A percentile compares a stretch with the other conserved stretches of the same genome.
phyloP scores from a whole-genome alignment of 2,329 filamentous ascomycete genomes.

The Tricladium varicosporioides region DNA sequence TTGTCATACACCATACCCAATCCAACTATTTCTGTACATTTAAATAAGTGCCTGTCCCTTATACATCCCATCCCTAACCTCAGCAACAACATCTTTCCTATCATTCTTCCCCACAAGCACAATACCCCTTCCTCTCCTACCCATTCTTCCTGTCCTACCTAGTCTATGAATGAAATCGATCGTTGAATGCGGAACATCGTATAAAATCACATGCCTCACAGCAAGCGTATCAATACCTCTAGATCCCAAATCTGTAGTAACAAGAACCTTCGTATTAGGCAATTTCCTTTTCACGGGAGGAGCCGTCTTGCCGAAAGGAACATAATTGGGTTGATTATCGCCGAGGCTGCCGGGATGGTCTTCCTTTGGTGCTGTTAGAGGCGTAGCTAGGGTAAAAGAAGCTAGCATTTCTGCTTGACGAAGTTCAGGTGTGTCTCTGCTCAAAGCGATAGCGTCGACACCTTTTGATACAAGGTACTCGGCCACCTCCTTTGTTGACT shows the following conservation, averaged over 20 bases:
- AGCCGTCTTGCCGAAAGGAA: conserved; percentile 28
- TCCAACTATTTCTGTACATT: neutral
- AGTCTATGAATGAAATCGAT: conserved; percentile 98
- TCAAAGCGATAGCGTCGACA: conserved; percentile 82
- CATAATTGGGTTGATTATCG: conserved; percentile 35
- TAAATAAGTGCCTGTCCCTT: conserved; percentile 75
- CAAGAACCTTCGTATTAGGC: conserved; percentile 82
- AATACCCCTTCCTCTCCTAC: conserved; percentile 81
- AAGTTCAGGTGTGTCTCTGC: conserved; percentile 77
- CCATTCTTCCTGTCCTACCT: conserved; percentile 90
- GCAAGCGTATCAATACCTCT: conserved; percentile 91
- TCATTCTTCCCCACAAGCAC: conserved; percentile 90
- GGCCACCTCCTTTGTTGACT: conserved; percentile 79
- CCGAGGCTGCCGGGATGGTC: conserved; percentile 40
- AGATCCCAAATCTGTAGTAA: conserved; percentile 90
- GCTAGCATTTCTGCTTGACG: conserved; percentile 75
- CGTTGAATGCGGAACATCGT: conserved; percentile 95
- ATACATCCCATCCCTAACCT: conserved; percentile 88
- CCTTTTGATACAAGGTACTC: conserved; percentile 79
- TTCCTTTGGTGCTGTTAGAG: conserved; percentile 35
- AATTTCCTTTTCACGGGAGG: conserved; percentile 41
- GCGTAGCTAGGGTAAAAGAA: conserved; percentile 60
- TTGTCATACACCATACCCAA: too few relatives aligned
- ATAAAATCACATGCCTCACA: conserved; percentile 87
- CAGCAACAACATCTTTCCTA: conserved; percentile 82